A percentile compares a stretch with the other conserved stretches of the same genome.
Conservation (phyloP, 257 asterid genomes). For the Solanum boliviense region DNA sequence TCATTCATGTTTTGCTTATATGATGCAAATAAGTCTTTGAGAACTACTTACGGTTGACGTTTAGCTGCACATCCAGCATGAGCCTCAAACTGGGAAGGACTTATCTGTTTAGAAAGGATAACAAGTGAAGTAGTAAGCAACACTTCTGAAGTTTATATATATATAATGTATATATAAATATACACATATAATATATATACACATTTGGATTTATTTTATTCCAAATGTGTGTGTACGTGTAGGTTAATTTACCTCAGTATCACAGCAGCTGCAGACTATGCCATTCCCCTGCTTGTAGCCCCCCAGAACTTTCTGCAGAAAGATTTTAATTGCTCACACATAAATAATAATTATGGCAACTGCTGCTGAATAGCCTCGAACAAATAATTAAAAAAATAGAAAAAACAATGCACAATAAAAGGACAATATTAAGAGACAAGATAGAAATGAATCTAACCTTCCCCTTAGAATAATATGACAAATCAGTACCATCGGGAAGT, state of each 20-base stretch:
- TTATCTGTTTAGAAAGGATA: conserved; percentile 41
- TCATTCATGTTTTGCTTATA: background rate
- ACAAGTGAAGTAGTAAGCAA: background rate
- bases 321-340: conserved; percentile 2
- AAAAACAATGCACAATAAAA: background rate
- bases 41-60: conserved; percentile 90
- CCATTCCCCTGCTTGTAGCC: conserved; percentile 97
- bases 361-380: background rate
- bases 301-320: conserved; percentile 71
- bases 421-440: background rate
- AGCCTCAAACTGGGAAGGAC: conserved; percentile 98
- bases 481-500: conserved; percentile 92
- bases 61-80: conserved; percentile 99
- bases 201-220: background rate
- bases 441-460: conserved; percentile 45
- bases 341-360: background rate
- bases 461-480: conserved; percentile 93
- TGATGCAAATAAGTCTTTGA: background rate
- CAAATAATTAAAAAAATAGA: background rate
- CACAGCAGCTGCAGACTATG: conserved; percentile 82
- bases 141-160: background rate
- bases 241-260: conserved; percentile 42
- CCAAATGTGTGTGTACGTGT: background rate
- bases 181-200: background rate
- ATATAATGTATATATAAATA: background rate